Base-by-base conservation (phyloP, 768 basidiomycete species). In the Astraeus odoratus region DNA sequence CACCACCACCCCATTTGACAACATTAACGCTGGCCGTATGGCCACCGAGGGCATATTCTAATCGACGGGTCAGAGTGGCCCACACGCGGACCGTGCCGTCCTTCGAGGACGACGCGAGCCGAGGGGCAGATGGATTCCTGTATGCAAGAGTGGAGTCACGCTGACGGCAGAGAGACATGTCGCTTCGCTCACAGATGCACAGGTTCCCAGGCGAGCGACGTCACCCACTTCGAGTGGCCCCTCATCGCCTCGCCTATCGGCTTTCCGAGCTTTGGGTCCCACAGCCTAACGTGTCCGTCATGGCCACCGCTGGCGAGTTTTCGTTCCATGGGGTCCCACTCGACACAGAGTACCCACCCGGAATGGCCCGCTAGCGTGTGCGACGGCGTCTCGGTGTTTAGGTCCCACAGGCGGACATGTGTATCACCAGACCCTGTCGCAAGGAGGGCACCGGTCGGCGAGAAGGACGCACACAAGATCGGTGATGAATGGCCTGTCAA, bases 171-270 rank as follows among this genome's bases (percentile, higher is more conserved):
- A 24, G 37, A 34, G 15, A 39, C 39, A 50, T 18, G 29, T n/a
- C 30, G 44, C 20, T 37, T 23, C 29, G 67, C 81, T 52, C 55
- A 92, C 84, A 96, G 70, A 63, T 97, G 95, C 38, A 93, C 81
- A 5, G 96, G 95, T 60, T 98, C 96, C 91, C 94, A 98, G 29
- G 92, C 77, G 19, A 99, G 74, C 13, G 87, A 87, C 3, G 86
- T 98, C 47, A 98, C 83, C 92, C 94, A 97, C 70, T 98, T 97
- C 23, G 88, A 74, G 58, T 99, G 96, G 0, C 96, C 95, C 57
- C 82, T 87, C 53, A 98, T 67, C 0, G 88, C 88, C 44, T 93
- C 87, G 7, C 95, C 93, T 16, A 89, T 73, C 0, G 89, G 72
- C 57, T 90, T 90, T 22, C 96, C 94, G 0, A 85, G 84, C 59